Conservation (phyloP, 2,329 filamentous ascomycete species). For the Colletotrichum sp. region DNA sequence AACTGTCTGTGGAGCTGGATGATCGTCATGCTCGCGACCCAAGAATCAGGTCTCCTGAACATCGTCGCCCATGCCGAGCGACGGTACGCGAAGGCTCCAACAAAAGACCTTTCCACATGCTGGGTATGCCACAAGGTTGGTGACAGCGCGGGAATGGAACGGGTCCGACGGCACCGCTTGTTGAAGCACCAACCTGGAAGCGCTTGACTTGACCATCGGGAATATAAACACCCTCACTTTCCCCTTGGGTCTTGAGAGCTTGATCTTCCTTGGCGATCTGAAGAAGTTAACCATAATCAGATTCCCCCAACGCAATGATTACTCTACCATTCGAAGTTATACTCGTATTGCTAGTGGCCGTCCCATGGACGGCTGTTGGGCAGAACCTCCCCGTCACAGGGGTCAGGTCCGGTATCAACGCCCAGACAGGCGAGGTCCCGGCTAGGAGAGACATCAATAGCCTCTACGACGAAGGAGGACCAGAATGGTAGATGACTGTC, state of each 20-base stretch:
- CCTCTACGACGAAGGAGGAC: conserved; percentile 43
- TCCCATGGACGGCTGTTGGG: not conserved
- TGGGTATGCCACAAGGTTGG: conserved; percentile 12
- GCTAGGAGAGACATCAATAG: conserved; percentile 52
- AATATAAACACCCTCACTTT: not conserved
- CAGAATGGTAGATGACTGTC: conserved; percentile 49
- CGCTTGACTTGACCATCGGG: not conserved
- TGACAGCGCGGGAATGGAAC: not conserved
- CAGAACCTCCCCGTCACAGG: conserved; percentile 39
- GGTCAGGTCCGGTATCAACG: conserved; percentile 38
- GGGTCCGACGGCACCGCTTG: not conserved
- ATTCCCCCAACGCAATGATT: not conserved
- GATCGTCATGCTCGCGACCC: not conserved
- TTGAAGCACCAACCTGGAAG: not conserved
- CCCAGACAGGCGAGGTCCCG: conserved; percentile 44
- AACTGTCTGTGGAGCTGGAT: not conserved
- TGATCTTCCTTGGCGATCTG: not conserved
- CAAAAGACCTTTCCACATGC: not conserved
- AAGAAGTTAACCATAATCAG: not conserved
- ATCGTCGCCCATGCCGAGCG: not conserved
- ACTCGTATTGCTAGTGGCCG: not conserved
- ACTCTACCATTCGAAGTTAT: not conserved
- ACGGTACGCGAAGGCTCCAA: not conserved
- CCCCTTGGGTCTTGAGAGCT: not conserved
- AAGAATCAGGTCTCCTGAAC: not conserved